Evolutionary conservation across 2,329 filamentous ascomycete species (phyloP), one percentile per base, ranked within the genome.

Genomic region (Raffaelea ambrosiae): DNA sequence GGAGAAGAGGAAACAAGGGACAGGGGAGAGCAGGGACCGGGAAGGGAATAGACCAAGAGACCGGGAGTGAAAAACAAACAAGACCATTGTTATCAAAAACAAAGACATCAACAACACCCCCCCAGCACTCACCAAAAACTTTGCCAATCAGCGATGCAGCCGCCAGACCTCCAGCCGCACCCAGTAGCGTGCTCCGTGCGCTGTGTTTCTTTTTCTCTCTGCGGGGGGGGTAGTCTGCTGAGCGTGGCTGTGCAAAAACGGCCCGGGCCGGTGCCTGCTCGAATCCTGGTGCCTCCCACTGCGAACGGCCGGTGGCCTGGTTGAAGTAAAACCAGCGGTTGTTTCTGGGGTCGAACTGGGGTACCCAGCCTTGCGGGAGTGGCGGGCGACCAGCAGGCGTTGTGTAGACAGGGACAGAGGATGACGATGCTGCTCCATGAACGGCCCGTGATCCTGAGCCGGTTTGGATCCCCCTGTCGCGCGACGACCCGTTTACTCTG

Each of bases 291-390:
- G 62, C 60, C 36, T 80, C 75, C 77, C 78, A 82, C 54, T 80
- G 75, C 1, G 74, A 70, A 48, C 70, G 70, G 16, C 75, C 75
- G 11, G 74, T 76, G 33, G 73, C 62, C 46, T 73, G 65, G 55
- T 82, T 74, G 47, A 79, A 66, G 56, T 75, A 83, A 63, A 71
- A 82, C 64, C 73, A 79, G 45, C 74, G 70, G 55, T 76, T 70
- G 49, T 67, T 67, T 48, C 61, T 64, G 39, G 73, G 71, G 53
- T 81, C 77, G 63, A 71, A 81, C 55, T 77, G 71, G 40, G 74
- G 66, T 20, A 64, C 59, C 77, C 77, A 82, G 55, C 76, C 77
- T 42, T 67, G 54, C 21, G 77, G 66, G 45, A 78, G 63, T 31
- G 70, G 63, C 40, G 76, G 68, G 57, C 63, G 65, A 46, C 62